phyloP scores from a whole-genome alignment of 345 rosid genomes.

The Citrus trifoliata region DNA sequence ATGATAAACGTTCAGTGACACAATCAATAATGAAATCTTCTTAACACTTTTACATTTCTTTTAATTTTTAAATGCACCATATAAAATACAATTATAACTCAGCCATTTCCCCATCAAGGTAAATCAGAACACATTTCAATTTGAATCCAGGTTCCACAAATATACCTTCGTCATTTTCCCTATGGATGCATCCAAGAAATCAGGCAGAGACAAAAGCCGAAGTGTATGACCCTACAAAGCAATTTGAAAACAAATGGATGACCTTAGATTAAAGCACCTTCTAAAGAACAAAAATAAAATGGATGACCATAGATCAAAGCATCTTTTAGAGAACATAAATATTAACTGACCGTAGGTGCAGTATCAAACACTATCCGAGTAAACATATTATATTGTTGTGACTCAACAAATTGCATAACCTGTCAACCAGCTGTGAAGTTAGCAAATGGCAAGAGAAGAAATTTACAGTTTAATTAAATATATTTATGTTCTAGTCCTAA shows the following conservation, averaged over 20 bases:
- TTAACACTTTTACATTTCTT: neutral
- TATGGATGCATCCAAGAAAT: conserved; percentile 68
- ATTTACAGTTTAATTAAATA: conserved; percentile 5
- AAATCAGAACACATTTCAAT: neutral
- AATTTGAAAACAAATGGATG: conserved; percentile 8
- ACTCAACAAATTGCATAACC: conserved; percentile 73
- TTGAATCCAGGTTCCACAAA: conserved; percentile 6
- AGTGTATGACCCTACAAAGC: conserved; percentile 71
- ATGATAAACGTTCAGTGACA: neutral
- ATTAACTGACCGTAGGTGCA: conserved; percentile 70
- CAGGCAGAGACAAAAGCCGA: conserved; percentile 84
- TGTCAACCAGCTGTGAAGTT: conserved; percentile 26
- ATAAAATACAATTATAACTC: neutral
- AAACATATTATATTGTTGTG: conserved; percentile 59
- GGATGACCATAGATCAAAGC: neutral
- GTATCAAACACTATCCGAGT: conserved; percentile 73
- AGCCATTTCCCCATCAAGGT: neutral
- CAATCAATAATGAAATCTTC: neutral
- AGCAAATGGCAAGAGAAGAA: neutral
- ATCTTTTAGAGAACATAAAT: conserved; percentile 3
- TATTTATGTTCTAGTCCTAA: too few relatives aligned
- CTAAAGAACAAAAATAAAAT: conserved; percentile 3
- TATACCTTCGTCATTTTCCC: conserved; percentile 78
- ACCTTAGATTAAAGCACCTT: conserved; percentile 8
- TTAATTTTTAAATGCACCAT: neutral